Evolutionary conservation across 31 red algal species (phyloP).

Genomic region (Asparagopsis taxiformis): DNA sequence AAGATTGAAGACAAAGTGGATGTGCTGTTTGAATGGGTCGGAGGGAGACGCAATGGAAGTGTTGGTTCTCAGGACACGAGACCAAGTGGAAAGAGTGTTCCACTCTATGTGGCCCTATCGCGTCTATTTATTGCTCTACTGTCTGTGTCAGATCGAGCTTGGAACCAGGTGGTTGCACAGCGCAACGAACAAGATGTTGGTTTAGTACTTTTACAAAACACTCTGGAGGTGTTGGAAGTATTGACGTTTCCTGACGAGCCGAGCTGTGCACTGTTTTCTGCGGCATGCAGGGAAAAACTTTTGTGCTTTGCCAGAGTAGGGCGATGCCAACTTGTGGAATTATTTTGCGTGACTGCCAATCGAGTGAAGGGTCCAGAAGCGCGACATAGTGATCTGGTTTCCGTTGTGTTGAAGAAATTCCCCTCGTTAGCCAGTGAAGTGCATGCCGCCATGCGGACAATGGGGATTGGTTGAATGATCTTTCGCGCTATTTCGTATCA

Average conservation of each 20-base stretch:
- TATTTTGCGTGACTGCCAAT: background rate
- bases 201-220: background rate
- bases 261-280: too few relatives aligned
- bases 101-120: background rate
- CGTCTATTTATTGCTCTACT: background rate
- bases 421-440: background rate
- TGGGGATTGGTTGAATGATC: too few relatives aligned
- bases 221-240: background rate
- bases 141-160: background rate
- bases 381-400: background rate
- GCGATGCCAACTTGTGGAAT: too few relatives aligned
- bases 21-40: background rate
- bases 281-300: too few relatives aligned
- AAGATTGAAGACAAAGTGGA: background rate
- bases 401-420: background rate
- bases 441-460: too few relatives aligned
- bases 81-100: too few relatives aligned
- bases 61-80: too few relatives aligned
- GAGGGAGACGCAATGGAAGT: background rate
- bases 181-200: background rate
- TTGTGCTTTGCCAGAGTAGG: too few relatives aligned
- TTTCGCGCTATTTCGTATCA: too few relatives aligned
- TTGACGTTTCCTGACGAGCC: too few relatives aligned
- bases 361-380: background rate
- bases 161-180: background rate